Conservation (phyloP, 306 rosid genomes). For the Castanopsis chinensis region DNA sequence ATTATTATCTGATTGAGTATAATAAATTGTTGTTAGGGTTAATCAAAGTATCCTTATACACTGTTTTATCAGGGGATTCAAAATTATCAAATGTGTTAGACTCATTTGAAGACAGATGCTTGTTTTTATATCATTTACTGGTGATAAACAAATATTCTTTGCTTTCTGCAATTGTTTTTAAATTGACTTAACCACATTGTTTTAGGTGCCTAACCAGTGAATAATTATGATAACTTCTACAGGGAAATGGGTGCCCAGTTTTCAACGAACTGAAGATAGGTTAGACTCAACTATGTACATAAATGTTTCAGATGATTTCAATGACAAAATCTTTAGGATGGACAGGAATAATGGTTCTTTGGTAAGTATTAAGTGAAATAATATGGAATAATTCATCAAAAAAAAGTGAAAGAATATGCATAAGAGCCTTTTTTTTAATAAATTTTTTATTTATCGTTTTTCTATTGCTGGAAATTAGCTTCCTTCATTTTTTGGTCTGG, state of each 20-base stretch:
- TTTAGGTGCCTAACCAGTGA: constrained; percentile 15
- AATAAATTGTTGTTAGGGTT: too few relatives aligned
- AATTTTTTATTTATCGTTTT: not conserved
- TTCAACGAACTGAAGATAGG: constrained; percentile 36
- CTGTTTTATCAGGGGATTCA: too few relatives aligned
- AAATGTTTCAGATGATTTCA: constrained; percentile 37
- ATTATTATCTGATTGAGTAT: too few relatives aligned
- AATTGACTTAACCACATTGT: not conserved
- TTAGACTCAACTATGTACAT: constrained; percentile 32
- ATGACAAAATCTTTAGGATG: constrained; percentile 20
- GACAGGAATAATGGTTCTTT: constrained; percentile 29
- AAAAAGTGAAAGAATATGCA: too few relatives aligned
- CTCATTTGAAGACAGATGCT: not conserved
- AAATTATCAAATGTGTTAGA: not conserved
- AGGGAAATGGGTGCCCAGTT: constrained; percentile 56
- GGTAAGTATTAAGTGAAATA: constrained; percentile 44
- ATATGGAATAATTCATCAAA: not conserved
- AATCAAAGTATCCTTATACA: too few relatives aligned
- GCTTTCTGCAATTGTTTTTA: constrained; percentile 9
- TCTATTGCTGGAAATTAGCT: not conserved
- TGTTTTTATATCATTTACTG: not conserved
- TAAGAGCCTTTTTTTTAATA: not conserved
- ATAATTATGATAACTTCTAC: constrained; percentile 28
- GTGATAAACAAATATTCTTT: not conserved
- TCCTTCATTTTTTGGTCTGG: not conserved